A percentile compares a stretch with the other conserved stretches of the same genome.
Conservation (phyloP, 306 rosid genomes). For the Fagus sylvatica region DNA sequence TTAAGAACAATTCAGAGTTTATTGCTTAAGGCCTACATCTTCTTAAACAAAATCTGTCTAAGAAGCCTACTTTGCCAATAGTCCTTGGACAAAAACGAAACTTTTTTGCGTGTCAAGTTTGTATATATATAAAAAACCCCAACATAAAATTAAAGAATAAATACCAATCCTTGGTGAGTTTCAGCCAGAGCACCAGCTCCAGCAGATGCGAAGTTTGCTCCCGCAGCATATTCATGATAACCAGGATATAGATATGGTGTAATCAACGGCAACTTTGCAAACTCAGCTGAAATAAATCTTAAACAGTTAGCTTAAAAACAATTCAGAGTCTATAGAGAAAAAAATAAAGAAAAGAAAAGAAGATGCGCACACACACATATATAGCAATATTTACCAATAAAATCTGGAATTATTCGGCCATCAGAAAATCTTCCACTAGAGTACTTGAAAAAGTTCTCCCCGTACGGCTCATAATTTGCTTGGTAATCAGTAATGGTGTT, state of each 20-base stretch:
- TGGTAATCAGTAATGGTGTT: slow-evolving; percentile 4
- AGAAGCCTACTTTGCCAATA: too few species aligned
- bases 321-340: neutral
- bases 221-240: neutral
- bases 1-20: too few species aligned
- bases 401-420: slow-evolving; percentile 52
- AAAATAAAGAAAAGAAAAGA: too few species aligned
- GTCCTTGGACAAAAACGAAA: too few species aligned
- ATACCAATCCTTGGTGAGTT: slow-evolving; percentile 8
- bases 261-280: slow-evolving; percentile 24
- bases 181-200: slow-evolving; percentile 27
- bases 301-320: too few species aligned
- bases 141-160: too few species aligned
- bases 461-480: slow-evolving; percentile 48
- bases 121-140: too few species aligned
- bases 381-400: slow-evolving; percentile 34
- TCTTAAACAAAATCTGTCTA: too few species aligned
- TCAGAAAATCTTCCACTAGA: slow-evolving; percentile 52
- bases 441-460: slow-evolving; percentile 47
- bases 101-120: too few species aligned
- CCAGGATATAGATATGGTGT: slow-evolving; percentile 34
- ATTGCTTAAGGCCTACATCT: too few species aligned
- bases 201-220: slow-evolving; percentile 41
- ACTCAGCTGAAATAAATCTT: slow-evolving; percentile 24
- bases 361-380: neutral